A percentile compares a stretch with the other conserved stretches of the same genome.
Conservation (phyloP, 2,329 filamentous ascomycete genomes). For the Macrophomina pseudophaseolina region DNA sequence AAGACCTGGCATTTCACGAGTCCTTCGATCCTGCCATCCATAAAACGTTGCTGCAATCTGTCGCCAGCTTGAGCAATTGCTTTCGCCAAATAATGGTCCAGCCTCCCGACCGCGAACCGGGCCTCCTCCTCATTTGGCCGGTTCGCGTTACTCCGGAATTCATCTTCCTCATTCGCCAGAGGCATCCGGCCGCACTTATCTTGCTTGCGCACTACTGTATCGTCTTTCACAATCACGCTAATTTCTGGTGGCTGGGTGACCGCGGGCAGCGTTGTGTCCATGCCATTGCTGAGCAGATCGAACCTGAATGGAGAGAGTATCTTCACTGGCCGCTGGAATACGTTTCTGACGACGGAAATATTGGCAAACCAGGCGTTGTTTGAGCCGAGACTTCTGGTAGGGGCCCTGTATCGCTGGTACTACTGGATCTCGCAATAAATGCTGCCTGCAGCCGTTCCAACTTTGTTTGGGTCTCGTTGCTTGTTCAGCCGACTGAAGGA, state of each 20-base stretch:
- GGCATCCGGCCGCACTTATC: conserved; percentile 42
- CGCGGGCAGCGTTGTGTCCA: conserved; percentile 34
- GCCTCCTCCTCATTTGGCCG: conserved; percentile 47
- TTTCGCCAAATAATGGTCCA: conserved; percentile 22
- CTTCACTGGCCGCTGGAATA: conserved; percentile 27
- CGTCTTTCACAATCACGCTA: conserved; percentile 41
- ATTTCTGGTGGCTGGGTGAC: conserved; percentile 48
- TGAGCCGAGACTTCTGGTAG: not conserved
- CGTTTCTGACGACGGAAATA: conserved; percentile 16
- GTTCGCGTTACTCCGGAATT: conserved; percentile 42
- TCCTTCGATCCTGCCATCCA: conserved; percentile 20
- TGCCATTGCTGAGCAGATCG: conserved; percentile 20
- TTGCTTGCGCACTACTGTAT: conserved; percentile 47
- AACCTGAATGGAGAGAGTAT: conserved; percentile 16
- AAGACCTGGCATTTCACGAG: conserved; percentile 2
- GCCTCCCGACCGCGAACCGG: conserved; percentile 39
- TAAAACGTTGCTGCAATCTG: conserved; percentile 7
- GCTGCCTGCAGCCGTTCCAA: not conserved
- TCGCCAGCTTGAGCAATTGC: conserved; percentile 17
- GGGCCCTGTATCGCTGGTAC: not conserved
- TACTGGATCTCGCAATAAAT: not conserved
- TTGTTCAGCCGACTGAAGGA: no score
- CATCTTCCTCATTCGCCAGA: conserved; percentile 37
- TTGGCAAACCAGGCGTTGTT: conserved; percentile 16
- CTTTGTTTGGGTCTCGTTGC: no score